A percentile compares a stretch with the other conserved stretches of the same genome.
These are phyloP conservation scores for Debaryomyces coudertii DNA, from an alignment of 1,139 yeast species.

Conservation along the genomic window DNA sequence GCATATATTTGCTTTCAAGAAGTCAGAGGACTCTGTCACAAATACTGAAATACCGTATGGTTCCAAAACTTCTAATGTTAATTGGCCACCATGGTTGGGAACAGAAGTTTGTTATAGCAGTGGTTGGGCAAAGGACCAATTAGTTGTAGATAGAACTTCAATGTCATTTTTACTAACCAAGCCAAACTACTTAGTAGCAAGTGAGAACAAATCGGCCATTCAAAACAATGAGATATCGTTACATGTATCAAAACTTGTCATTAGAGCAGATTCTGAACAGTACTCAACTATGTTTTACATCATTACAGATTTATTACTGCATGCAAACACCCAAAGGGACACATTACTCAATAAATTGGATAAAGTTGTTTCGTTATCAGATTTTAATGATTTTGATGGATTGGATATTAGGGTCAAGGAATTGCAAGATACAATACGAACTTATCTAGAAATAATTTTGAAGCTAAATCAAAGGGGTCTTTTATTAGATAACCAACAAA, in stretches of 20 bases:
- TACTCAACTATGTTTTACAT: slow-evolving; percentile 69
- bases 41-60: slow-evolving; percentile 33
- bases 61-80: slow-evolving; percentile 20
- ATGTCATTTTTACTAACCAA: slow-evolving; percentile 62
- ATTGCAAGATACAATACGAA: slow-evolving; percentile 60
- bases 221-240: slow-evolving; percentile 43
- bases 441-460: slow-evolving; percentile 46
- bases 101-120: slow-evolving; percentile 74
- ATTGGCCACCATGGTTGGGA: slow-evolving; percentile 89
- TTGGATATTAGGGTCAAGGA: slow-evolving; percentile 54
- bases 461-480: slow-evolving; percentile 40
- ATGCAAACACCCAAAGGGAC: slow-evolving; percentile 64
- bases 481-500: slow-evolving; percentile 27
- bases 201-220: slow-evolving; percentile 15
- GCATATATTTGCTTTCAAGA: slow-evolving; percentile 66
- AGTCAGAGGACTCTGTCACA: slow-evolving; percentile 31
- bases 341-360: slow-evolving; percentile 62
- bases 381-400: slow-evolving; percentile 61
- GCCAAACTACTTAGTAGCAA: slow-evolving; percentile 63
- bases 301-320: slow-evolving; percentile 65
- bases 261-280: slow-evolving; percentile 74
- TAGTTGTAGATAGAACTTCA: slow-evolving; percentile 66
- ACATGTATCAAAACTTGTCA: slow-evolving; percentile 69
- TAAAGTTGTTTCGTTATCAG: slow-evolving; percentile 69
- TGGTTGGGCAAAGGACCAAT: slow-evolving; percentile 53